A percentile compares a stretch with the other conserved stretches of the same genome.
Evolutionary conservation across 1,284 basidiomycete species (phyloP).

Genomic region (Trametes versicolor): DNA sequence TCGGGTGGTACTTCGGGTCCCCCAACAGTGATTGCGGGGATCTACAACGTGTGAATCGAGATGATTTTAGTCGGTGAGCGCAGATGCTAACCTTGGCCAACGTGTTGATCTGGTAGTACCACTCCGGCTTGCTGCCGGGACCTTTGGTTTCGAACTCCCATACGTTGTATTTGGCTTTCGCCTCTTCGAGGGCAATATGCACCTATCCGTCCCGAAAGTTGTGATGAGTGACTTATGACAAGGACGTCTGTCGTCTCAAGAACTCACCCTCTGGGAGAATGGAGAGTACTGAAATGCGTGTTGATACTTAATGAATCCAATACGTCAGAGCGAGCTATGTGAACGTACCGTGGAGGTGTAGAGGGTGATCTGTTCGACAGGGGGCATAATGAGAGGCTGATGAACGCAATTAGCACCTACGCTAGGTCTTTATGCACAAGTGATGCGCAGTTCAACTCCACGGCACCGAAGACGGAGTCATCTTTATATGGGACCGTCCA

Average conservation of each 20-base stretch:
- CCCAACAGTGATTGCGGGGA: conserved; percentile 66
- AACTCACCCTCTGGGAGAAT: conserved; percentile 5
- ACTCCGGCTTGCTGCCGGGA: conserved; percentile 47
- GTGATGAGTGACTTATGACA: too few species aligned
- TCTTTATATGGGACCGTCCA: too few species aligned
- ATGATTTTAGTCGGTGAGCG: not conserved
- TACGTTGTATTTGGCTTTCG: conserved; percentile 29
- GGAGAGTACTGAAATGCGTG: not conserved
- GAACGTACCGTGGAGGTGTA: conserved; percentile 7
- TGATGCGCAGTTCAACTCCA: not conserved
- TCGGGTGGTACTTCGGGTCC: conserved; percentile 59
- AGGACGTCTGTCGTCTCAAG: too few species aligned
- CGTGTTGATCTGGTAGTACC: conserved; percentile 47
- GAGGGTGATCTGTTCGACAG: conserved; percentile 5
- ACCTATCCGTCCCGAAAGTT: conserved; percentile 1
- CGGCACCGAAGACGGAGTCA: not conserved
- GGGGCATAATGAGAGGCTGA: not conserved
- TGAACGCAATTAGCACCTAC: not conserved
- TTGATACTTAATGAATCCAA: too few species aligned
- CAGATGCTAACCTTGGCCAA: conserved; percentile 43
- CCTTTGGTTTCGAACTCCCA: conserved; percentile 35
- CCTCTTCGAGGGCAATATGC: conserved; percentile 25
- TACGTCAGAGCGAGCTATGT: not conserved
- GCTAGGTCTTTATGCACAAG: not conserved
- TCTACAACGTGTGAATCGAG: conserved; percentile 33